A percentile compares a stretch with the other conserved stretches of the same genome.
These are phyloP conservation scores for Flaveria floridana DNA, from an alignment of 140 eudicot species.

Conservation along the genomic window DNA sequence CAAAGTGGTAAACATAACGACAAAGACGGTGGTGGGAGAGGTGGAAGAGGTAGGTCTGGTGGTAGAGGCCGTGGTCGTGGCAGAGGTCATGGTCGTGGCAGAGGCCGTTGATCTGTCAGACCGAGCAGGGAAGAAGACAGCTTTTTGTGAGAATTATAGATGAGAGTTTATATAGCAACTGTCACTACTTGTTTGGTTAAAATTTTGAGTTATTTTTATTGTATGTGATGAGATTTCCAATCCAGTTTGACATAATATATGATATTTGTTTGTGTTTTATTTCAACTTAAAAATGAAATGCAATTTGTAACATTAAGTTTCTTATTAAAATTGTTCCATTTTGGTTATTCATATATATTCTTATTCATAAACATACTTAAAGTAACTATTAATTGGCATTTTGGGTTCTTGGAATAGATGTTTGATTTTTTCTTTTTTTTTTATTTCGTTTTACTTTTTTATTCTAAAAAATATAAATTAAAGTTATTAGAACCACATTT, in stretches of 20 bases:
- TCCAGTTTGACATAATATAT: constrained; percentile 15
- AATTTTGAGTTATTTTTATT: constrained; percentile 4
- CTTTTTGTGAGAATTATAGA: constrained; percentile 43
- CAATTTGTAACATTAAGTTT: constrained; percentile 7
- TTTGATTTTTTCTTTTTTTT: no score
- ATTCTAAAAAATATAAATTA: no score
- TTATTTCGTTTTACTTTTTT: no score
- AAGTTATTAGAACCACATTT: no score
- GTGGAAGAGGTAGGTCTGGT: constrained; percentile 41
- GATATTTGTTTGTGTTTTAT: constrained; percentile 26
- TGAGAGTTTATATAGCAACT: constrained; percentile 2
- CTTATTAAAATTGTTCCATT: not conserved
- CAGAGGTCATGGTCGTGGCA: constrained; percentile 37
- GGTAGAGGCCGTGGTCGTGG: constrained; percentile 36
- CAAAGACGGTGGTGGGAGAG: constrained; percentile 36
- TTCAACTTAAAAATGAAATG: constrained; percentile 12
- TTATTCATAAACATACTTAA: no score
- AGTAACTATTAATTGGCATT: no score
- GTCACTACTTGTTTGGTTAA: constrained; percentile 10
- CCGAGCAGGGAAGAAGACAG: constrained; percentile 62
- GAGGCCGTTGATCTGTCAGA: constrained; percentile 54
- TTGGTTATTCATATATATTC: not conserved
- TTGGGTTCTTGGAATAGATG: no score
- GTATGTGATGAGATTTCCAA: constrained; percentile 13
- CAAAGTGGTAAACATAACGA: constrained; percentile 50